A percentile compares a stretch with the other conserved stretches of the same genome.
phyloP scores from a whole-genome alignment of 257 asterid species.

The Ocimum tenuiflorum region DNA sequence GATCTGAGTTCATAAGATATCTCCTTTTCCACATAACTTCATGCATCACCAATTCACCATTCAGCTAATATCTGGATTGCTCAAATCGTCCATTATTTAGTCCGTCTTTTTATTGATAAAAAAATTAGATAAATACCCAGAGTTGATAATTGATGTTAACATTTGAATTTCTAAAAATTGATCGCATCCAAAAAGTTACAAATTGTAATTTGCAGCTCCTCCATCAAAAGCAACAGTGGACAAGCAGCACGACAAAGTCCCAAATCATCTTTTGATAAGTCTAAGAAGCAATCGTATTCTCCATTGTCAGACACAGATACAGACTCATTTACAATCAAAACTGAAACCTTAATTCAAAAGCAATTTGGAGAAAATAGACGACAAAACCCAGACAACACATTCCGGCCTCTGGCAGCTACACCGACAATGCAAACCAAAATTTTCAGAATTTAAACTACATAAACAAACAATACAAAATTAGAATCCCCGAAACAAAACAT shows the following conservation, averaged over 20 bases:
- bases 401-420: neutral
- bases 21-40: neutral
- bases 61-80: neutral
- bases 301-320: neutral
- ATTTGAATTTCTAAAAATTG: slow-evolving; percentile 3
- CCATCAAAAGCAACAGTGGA: neutral
- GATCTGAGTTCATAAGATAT: neutral
- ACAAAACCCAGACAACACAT: slow-evolving; percentile 7
- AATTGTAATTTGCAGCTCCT: neutral
- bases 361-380: neutral
- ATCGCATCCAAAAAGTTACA: neutral
- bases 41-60: neutral
- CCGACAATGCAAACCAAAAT: slow-evolving; percentile 3
- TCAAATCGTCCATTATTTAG: neutral
- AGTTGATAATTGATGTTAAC: neutral
- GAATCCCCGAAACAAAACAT: slow-evolving; percentile 5
- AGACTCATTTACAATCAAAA: neutral
- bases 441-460: neutral
- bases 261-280: neutral
- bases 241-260: neutral
- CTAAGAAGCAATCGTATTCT: neutral
- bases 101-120: neutral
- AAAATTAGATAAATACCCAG: neutral
- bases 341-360: slow-evolving; percentile 1
- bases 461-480: slow-evolving; percentile 8